A percentile compares a stretch with the other conserved stretches of the same genome.
Evolutionary conservation across 2,329 filamentous ascomycete species (phyloP).

Genomic region (Cadophora malorum): DNA sequence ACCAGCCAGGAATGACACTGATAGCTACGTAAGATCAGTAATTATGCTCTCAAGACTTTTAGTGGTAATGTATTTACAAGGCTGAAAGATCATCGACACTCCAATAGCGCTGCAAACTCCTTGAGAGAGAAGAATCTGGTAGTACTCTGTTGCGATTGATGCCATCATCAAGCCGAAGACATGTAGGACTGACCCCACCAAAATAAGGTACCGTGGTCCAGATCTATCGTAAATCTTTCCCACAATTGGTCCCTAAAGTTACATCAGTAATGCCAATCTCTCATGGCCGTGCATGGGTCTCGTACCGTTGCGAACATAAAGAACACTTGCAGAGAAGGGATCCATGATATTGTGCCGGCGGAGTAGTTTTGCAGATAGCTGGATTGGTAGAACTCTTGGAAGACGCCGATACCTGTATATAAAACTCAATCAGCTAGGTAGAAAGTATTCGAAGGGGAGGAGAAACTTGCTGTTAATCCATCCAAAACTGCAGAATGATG

Average conservation of each 20-base stretch:
- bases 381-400: conserved; percentile 54
- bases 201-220: conserved; percentile 47
- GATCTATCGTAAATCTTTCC: conserved; percentile 25
- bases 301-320: conserved; percentile 51
- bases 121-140: conserved; percentile 60
- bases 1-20: conserved; percentile 49
- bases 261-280: neutral
- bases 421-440: neutral
- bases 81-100: conserved; percentile 48
- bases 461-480: conserved; percentile 49
- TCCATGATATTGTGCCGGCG: conserved; percentile 61
- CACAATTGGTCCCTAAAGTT: conserved; percentile 17
- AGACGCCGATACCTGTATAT: conserved; percentile 49
- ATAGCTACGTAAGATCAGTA: conserved; percentile 39
- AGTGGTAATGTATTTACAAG: too few species aligned
- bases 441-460: too few species aligned
- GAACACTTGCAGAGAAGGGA: conserved; percentile 57
- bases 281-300: neutral
- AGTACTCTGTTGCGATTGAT: conserved; percentile 50
- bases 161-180: conserved; percentile 53
- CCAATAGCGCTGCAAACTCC: conserved; percentile 57
- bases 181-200: conserved; percentile 50
- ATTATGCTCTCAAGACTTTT: too few species aligned
- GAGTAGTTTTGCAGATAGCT: conserved; percentile 55
- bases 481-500: conserved; percentile 53